Base-by-base conservation (phyloP, 1,139 yeast species). In the Geotrichum carabidarum region DNA sequence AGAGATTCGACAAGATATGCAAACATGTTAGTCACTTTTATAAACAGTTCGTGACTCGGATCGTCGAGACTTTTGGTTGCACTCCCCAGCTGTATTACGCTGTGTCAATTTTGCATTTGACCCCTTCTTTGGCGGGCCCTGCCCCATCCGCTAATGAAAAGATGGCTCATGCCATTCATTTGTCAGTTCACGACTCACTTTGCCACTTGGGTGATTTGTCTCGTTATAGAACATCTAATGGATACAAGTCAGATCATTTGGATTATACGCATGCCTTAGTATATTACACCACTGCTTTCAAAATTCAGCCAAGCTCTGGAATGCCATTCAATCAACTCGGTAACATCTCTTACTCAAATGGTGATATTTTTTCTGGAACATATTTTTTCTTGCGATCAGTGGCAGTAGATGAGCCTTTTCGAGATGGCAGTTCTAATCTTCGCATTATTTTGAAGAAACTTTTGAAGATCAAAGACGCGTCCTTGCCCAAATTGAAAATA, bases 141-240 rank as follows among this genome's bases (percentile, higher is more conserved):
- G 12, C 38, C 2, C 36, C 51, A 8, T 14, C 35, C 8, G 50
- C 47, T 8, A 54, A 43, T 14, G 51, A 50, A 37, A 42, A 45
- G 27, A 31, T 45, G 36, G 35, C 40, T 5, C 50, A 50, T 12
- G 38, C 35, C 9, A 15, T 54, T 14, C 57, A 54, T 44, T 27
- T 38, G 35, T 54, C 52, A 4, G 51, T 47, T 22, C 56, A 57
- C 34, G 43, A 41, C 27, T 17, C 58, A 3, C 44, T 61, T 8
- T 59, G 60, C 41, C 50, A 57, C 27, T 43, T 63, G 18, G 67
- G 67, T 5, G 65, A 63, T 47, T 32, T 62, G 22, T 57, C 63
- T n/a, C 56, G 64, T 15, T 63, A 63, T 50, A 52, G 61, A 11
- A 32, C 48, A 11, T 44, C 37, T 17, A 48, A 36, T 32, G 22